Percentiles rank a stretch among this genome's conserved stretches.
Evolutionary conservation across 2,329 filamentous ascomycete species (phyloP).

Genomic region (Botrytis fragariae): DNA sequence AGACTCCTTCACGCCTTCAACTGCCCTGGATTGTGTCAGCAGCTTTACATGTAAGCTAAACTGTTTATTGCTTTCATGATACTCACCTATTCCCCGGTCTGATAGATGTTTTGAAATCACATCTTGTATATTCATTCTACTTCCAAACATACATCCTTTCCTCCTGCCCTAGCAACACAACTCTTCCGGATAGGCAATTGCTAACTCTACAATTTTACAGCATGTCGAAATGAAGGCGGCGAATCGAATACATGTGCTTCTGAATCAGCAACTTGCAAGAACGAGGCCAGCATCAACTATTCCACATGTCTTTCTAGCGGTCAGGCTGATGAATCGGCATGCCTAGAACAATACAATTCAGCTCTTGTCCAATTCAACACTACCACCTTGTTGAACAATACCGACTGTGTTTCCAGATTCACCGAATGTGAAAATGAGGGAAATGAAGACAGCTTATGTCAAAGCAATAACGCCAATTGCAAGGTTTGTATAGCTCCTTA

Average conservation of each 20-base stretch:
- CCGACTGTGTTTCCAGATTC: background rate
- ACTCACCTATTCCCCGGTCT: background rate
- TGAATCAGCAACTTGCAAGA: slow-evolving; percentile 22
- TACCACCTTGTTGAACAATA: background rate
- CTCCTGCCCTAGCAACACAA: no score
- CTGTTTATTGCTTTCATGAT: background rate
- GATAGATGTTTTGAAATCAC: no score
- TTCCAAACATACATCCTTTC: background rate
- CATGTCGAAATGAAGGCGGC: slow-evolving; percentile 17
- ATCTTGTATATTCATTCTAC: background rate
- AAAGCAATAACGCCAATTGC: slow-evolving; percentile 11
- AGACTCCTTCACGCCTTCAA: slow-evolving; percentile 22
- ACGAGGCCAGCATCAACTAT: slow-evolving; percentile 21
- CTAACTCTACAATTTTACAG: background rate
- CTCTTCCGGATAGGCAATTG: background rate
- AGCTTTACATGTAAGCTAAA: slow-evolving; percentile 15
- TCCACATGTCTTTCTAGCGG: slow-evolving; percentile 22
- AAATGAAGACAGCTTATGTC: background rate
- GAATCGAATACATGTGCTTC: slow-evolving; percentile 22
- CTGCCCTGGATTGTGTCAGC: slow-evolving; percentile 21
- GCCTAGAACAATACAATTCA: slow-evolving; percentile 10
- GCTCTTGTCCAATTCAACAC: slow-evolving; percentile 7
- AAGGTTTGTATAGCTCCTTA: background rate
- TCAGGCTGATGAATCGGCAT: slow-evolving; percentile 19
- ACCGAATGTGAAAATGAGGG: slow-evolving; percentile 4